These are phyloP conservation scores for Ophiostoma triangulosporum DNA, from an alignment of 2,329 filamentous ascomycete species.

Conservation along the genomic window DNA sequence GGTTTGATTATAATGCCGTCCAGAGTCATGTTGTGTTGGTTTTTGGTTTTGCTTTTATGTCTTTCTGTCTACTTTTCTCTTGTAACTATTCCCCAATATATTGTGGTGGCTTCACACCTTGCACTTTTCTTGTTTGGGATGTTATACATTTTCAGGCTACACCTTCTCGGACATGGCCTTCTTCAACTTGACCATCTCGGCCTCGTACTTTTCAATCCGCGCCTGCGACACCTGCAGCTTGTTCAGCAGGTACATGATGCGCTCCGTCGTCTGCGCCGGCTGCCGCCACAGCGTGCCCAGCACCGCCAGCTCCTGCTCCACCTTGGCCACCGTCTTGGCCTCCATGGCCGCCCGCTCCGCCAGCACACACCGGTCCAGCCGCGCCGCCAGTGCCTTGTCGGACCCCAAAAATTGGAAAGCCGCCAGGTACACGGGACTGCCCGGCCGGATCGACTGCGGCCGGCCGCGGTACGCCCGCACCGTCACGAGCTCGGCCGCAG, in stretches of 20 bases:
- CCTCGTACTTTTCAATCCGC: conserved; percentile 62
- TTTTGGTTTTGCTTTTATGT: neutral
- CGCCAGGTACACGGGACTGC: conserved; percentile 74
- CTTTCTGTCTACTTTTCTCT: neutral
- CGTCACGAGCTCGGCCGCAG: conserved; percentile 74
- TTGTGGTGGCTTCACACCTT: neutral
- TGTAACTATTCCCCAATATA: neutral
- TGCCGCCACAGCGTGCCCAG: conserved; percentile 59
- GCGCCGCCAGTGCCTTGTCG: conserved; percentile 59
- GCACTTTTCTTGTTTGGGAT: too few relatives aligned
- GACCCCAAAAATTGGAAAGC: conserved; percentile 61
- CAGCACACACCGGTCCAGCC: conserved; percentile 59
- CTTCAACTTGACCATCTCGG: conserved; percentile 57
- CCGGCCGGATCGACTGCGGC: conserved; percentile 63
- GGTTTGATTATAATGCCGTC: neutral
- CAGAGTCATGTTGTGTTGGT: neutral
- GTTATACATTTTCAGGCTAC: neutral
- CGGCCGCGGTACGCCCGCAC: conserved; percentile 62
- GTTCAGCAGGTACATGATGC: conserved; percentile 57
- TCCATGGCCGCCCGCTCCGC: conserved; percentile 58
- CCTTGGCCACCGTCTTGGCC: conserved; percentile 60
- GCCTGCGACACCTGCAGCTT: conserved; percentile 64
- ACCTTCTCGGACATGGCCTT: conserved; percentile 41
- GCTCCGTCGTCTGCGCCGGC: conserved; percentile 50
- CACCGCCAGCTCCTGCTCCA: conserved; percentile 60